Base-by-base conservation (phyloP, 768 basidiomycete species). In the Serendipita vermifera region DNA sequence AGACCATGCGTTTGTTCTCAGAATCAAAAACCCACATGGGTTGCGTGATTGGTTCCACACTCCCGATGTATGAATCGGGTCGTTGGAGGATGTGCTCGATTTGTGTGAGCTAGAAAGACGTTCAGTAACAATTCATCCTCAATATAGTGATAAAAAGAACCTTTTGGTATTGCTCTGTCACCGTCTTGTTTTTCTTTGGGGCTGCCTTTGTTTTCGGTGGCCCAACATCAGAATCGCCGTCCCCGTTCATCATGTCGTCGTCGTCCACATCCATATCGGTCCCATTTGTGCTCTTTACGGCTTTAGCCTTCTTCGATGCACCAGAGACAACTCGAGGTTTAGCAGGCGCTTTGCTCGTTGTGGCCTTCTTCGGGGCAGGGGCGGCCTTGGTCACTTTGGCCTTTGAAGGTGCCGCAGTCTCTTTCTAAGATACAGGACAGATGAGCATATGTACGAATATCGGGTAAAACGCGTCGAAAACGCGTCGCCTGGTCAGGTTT, bases 41-140 rank as follows among this genome's bases (percentile, higher is more conserved):
- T 66, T 93, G 86, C 0, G 81, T 85, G 55, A 90, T 76, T 0
- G 81, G 82, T 68, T 98, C 94, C 2, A 97, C 83, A 57, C 91
- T 96, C 15, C 96, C 96, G 59, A 99, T 97, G 70, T 98, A 99
- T 0, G 88, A 86, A 68, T 94, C 90, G 0, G 90, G 91, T 32
- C 90, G 85, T 68, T 85, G 82, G 63, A 97, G 72, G 65, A 91
- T 88, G 63, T 98, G 96, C 66, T 99, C 92, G 29, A 94, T 73
- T 82, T 91, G 93, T 1, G 89, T 81, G 48, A 98, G 79, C 94
- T 99, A 62, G 20, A 56, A 32, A 17, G 57, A 57, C n/a, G 33
- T 56, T 55, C 58, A 62, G 33, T 57, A 58, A 38, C 33, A 20
- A 24, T n/a, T 20, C 15, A 38, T 15, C 33, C 33, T 7, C 14